Conservation (phyloP, 2,329 filamentous ascomycete genomes). For the Fusarium hostae region DNA sequence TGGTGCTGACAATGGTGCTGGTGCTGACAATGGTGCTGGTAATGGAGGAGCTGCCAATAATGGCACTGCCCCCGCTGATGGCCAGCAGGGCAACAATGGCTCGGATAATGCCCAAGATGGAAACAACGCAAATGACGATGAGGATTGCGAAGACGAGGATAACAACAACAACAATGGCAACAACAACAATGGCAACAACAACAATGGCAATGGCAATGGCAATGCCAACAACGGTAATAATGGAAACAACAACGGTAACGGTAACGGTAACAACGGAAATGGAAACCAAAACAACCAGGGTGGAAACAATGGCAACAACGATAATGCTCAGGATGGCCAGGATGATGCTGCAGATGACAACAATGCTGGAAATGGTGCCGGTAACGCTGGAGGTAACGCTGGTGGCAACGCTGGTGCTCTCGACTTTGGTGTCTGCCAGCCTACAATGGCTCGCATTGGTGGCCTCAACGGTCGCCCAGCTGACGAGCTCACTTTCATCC, state of each 20-base stretch:
- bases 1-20: conserved; percentile 3
- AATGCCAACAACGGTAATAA: not conserved
- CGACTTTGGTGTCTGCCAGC: conserved; percentile 65
- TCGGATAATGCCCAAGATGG: not conserved
- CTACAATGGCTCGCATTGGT: conserved; percentile 69
- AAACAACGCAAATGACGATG: conserved; percentile 1
- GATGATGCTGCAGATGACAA: not conserved
- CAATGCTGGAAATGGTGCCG: not conserved
- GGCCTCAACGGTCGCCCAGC: conserved; percentile 66
- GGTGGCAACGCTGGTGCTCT: conserved; percentile 49
- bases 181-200: not conserved
- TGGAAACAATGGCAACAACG: conserved; percentile 2
- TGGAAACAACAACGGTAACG: not conserved
- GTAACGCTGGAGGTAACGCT: conserved; percentile 32
- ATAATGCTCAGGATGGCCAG: not conserved
- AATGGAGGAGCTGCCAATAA: conserved; percentile 17
- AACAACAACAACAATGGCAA: not conserved
- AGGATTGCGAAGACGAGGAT: not conserved
- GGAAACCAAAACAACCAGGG: conserved; percentile 1
- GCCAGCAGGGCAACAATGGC: not conserved
- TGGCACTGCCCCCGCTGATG: conserved; percentile 5
- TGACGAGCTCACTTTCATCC: conserved; percentile 74
- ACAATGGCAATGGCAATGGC: not conserved
- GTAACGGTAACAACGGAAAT: not conserved
- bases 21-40: not conserved